Base-by-base conservation (phyloP, 2,329 filamentous ascomycete genomes). In the Verticillium alfalfae region DNA sequence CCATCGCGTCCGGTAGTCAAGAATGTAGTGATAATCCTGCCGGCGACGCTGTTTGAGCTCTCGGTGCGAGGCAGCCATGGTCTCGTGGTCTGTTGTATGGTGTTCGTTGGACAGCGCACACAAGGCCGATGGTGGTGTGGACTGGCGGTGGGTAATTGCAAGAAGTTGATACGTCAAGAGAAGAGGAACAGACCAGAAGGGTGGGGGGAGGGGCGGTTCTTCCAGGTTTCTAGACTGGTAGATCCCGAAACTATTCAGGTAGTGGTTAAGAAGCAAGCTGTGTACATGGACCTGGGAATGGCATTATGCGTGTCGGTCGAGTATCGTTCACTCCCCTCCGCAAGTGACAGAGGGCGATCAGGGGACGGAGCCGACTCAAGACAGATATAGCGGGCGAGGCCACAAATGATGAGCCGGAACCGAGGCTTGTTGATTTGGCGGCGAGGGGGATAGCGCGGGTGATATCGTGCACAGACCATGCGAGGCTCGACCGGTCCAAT, bases 1-100 rank as follows among this genome's bases (percentile, higher is more conserved):
- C 93, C 93, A 97, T 86, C 93, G 79, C 63, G 93, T 96, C 61
- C 92, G 83, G 73, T 96, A 96, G 66, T 95, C 90, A 34, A 94
- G 82, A 52, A 88, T 79, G 73, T 88, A 96, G 57, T 82, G 81
- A 75, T 97, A 97, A 75, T 97, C 91, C 45, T 78, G 78, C 64
- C 91, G 84, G 56, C 77, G 83, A 57, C 89, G 85, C 64, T 77
- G 77, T 75, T 91, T 93, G 57, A 87, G 77, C 34, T 70, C 13
- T 38, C 37, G 58, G 15, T 37, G 41, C 9, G 45, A 8, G 2
- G 34, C n/a, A 3, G 31, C 58, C 58, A 59, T 59, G 54, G n/a
- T 52, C 18, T 22, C 45, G 45, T 26, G 45, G 18, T 52, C 12
- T 6, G 38, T 34, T 9, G 15, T 58, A 13, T 41, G 39, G 13